Evolutionary conservation across 2,329 filamentous ascomycete species (phyloP).

Genomic region (Paracorniculantispora psalliotae): DNA sequence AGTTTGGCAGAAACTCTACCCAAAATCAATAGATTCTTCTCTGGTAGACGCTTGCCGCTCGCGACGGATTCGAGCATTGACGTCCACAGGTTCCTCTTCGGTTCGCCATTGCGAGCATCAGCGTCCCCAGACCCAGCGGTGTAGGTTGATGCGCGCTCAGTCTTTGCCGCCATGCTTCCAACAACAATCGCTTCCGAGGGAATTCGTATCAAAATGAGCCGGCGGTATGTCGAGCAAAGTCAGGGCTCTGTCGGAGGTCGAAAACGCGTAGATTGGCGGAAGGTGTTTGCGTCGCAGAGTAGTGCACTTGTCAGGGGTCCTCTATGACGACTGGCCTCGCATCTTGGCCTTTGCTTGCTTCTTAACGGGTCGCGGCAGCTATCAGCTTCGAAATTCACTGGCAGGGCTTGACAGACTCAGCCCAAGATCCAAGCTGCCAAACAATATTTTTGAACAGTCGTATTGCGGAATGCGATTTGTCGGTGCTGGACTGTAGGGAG

Average conservation of each 20-base stretch:
- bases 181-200: slow-evolving; percentile 1
- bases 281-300: background rate
- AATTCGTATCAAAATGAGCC: background rate
- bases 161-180: slow-evolving; percentile 43
- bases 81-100: slow-evolving; percentile 89
- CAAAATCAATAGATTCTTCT: slow-evolving; percentile 85
- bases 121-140: slow-evolving; percentile 51
- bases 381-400: background rate
- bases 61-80: slow-evolving; percentile 88
- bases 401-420: background rate
- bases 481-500: background rate
- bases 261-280: slow-evolving; percentile 1
- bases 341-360: slow-evolving; percentile 5
- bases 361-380: background rate
- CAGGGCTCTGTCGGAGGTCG: background rate
- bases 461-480: slow-evolving; percentile 4
- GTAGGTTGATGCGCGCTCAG: slow-evolving; percentile 55
- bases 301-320: slow-evolving; percentile 6
- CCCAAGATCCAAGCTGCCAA: background rate
- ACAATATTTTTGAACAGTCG: background rate
- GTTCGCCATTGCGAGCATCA: slow-evolving; percentile 58
- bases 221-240: background rate
- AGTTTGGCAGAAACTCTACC: slow-evolving; percentile 46
- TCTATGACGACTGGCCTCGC: slow-evolving; percentile 3
- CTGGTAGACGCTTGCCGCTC: slow-evolving; percentile 81